Percentiles rank a stretch among this genome's conserved stretches.
These are phyloP conservation scores for Spiromastix sp. DNA, from an alignment of 2,329 filamentous ascomycete species.

Conservation along the genomic window DNA sequence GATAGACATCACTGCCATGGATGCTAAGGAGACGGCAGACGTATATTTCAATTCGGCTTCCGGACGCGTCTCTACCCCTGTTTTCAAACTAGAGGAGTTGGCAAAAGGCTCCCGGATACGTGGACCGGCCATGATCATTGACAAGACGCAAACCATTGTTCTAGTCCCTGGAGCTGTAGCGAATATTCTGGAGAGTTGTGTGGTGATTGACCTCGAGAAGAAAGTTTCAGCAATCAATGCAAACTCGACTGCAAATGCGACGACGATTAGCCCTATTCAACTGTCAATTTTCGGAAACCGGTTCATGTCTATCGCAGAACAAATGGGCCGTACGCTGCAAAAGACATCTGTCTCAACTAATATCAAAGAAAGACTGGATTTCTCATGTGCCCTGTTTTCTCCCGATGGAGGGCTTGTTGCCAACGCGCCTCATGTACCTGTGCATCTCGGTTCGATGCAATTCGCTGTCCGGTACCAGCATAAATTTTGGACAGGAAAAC, in stretches of 20 bases:
- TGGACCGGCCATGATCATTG: slow-evolving; percentile 77
- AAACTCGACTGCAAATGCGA: slow-evolving; percentile 20
- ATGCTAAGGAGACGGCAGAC: slow-evolving; percentile 33
- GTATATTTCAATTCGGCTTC: slow-evolving; percentile 28
- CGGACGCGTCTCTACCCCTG: slow-evolving; percentile 23
- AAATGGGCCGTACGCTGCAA: slow-evolving; percentile 48
- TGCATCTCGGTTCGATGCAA: slow-evolving; percentile 77
- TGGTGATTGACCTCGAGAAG: slow-evolving; percentile 70
- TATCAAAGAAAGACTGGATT: slow-evolving; percentile 78
- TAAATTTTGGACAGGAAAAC: slow-evolving; percentile 61
- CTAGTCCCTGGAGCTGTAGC: slow-evolving; percentile 70
- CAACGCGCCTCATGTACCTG: slow-evolving; percentile 63
- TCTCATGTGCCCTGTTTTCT: slow-evolving; percentile 74
- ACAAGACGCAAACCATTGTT: slow-evolving; percentile 68
- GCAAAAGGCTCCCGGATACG: slow-evolving; percentile 22
- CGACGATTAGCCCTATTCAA: slow-evolving; percentile 42
- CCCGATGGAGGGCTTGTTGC: slow-evolving; percentile 61
- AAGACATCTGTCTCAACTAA: slow-evolving; percentile 52
- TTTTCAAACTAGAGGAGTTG: slow-evolving; percentile 26
- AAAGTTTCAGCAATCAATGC: slow-evolving; percentile 11
- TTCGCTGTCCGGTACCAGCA: slow-evolving; percentile 71
- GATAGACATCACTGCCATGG: slow-evolving; percentile 50
- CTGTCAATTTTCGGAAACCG: slow-evolving; percentile 47
- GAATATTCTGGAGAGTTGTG: slow-evolving; percentile 71
- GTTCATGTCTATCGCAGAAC: slow-evolving; percentile 51